Evolutionary conservation across 805 yeast genomes (phyloP), one percentile per base, ranked within the genome.

Genomic region (Yarrowia sp.): DNA sequence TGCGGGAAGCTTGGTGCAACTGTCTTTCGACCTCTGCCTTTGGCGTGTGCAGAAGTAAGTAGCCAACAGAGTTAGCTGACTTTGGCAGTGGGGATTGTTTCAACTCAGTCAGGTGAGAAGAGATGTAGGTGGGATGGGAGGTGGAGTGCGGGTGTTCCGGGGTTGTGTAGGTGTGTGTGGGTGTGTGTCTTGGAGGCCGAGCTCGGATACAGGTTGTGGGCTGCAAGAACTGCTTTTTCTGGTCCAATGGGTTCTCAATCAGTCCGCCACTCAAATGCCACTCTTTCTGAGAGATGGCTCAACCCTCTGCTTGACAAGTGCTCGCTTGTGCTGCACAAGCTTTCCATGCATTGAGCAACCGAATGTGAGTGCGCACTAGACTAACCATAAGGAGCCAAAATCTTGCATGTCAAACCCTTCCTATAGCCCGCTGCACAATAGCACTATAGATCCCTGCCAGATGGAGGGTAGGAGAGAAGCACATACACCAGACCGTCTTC

Each of bases 301-400:
- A n/a, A 47, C 58, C 43, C 33, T 4, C 43, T 24, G 20, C 53
- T 50, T 34, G 39, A 50, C 42, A 34, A 36, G 43, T 52, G 38
- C 46, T 55, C 61, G 61, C 61, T 55, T 39, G 61, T 39, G 46
- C 46, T 39, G 46, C 43, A 55, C 61, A 55, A 55, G 61, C 61
- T 55, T 55, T 55, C 61, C 46, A 40, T 40, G 46, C 46, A 55
- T 55, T 55, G 61, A 55, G 61, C 61, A 55, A 55, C 61, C 61
- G 61, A 55, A 40, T 39, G 61, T 39, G 61, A 39, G 61, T 52
- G 58, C 34, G 58, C 58, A 52, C 58, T 52, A 52, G 43, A 52
- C 58, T 52, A 52, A 38, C 58, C 58, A 38, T 52, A 52, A 36
- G 58, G 58, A 52, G 58, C 42, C 58, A 52, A 52, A 52, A 52